These are phyloP conservation scores for Bifiguratus adelaidae DNA, from an alignment of 192 early-diverging fungal genomes.

Conservation along the genomic window DNA sequence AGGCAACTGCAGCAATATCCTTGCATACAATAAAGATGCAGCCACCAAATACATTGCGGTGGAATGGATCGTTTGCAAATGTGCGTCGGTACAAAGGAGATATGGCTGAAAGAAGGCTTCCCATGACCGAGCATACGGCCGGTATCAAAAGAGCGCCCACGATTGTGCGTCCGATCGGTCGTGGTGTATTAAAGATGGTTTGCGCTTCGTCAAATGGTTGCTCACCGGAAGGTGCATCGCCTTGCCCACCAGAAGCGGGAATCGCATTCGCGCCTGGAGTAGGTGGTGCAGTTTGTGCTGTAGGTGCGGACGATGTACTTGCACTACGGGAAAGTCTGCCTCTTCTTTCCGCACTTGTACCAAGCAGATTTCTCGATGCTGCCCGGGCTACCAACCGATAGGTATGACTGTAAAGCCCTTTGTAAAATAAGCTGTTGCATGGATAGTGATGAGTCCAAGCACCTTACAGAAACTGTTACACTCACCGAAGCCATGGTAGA, in stretches of 20 bases:
- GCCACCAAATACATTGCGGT: slow-evolving; percentile 36
- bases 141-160: slow-evolving; percentile 56
- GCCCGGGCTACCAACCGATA: no score
- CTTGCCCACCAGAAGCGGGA: slow-evolving; percentile 6
- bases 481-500: slow-evolving; percentile 47
- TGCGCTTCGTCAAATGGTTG: slow-evolving; percentile 40
- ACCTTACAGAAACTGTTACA: no score
- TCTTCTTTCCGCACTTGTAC: no score
- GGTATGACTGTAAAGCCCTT: no score
- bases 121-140: slow-evolving; percentile 50
- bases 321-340: slow-evolving; percentile 1
- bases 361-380: no score
- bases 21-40: slow-evolving; percentile 46
- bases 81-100: neutral
- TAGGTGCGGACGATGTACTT: slow-evolving; percentile 4
- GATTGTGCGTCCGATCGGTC: slow-evolving; percentile 42
- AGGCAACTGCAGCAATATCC: slow-evolving; percentile 44
- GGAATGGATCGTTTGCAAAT: slow-evolving; percentile 11
- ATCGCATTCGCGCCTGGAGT: neutral
- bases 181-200: slow-evolving; percentile 39
- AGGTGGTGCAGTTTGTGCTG: neutral
- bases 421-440: no score
- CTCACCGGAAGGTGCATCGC: neutral
- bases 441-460: no score
- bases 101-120: slow-evolving; percentile 21